Percentiles rank a stretch among this genome's conserved stretches.
Evolutionary conservation across 2,329 filamentous ascomycete genomes (phyloP).

Genomic region (Exophiala spinifera): DNA sequence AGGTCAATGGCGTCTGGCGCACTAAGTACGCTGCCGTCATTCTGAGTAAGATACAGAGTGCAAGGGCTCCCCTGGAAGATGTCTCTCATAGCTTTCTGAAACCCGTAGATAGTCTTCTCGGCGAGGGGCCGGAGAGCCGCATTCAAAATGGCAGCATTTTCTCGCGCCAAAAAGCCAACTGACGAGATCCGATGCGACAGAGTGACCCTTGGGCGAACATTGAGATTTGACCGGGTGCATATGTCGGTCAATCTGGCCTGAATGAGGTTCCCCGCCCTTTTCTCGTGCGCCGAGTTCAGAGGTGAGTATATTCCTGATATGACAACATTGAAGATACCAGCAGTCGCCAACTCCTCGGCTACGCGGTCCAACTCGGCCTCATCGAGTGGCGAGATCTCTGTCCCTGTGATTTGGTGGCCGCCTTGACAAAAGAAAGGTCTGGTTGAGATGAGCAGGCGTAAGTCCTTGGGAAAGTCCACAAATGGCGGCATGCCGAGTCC

Average conservation of each 20-base stretch:
- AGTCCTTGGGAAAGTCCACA: constrained; percentile 46
- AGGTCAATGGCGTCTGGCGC: constrained; percentile 46
- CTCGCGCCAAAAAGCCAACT: constrained; percentile 54
- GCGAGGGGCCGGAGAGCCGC: constrained; percentile 41
- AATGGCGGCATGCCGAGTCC: constrained; percentile 41
- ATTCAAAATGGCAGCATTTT: constrained; percentile 64
- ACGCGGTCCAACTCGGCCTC: constrained; percentile 7
- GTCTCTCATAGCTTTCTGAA: constrained; percentile 17
- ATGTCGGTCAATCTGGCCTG: constrained; percentile 41
- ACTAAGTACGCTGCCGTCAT: constrained; percentile 51
- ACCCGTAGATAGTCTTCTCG: constrained; percentile 14
- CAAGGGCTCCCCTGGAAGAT: constrained; percentile 32
- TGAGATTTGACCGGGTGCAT: constrained; percentile 33
- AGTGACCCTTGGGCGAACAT: constrained; percentile 33
- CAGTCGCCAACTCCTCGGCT: constrained; percentile 32
- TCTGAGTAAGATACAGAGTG: constrained; percentile 52
- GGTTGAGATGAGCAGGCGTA: constrained; percentile 29
- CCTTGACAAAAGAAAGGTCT: constrained; percentile 14
- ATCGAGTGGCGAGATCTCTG: constrained; percentile 15
- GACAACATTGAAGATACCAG: constrained; percentile 40
- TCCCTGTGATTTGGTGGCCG: constrained; percentile 17
- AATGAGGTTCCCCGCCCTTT: constrained; percentile 27
- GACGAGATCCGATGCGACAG: constrained; percentile 43
- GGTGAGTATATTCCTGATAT: constrained; percentile 49
- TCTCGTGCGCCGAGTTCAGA: constrained; percentile 39